These are phyloP conservation scores for Coleophoma cylindrospora DNA, from an alignment of 2,329 filamentous ascomycete genomes.

Conservation along the genomic window DNA sequence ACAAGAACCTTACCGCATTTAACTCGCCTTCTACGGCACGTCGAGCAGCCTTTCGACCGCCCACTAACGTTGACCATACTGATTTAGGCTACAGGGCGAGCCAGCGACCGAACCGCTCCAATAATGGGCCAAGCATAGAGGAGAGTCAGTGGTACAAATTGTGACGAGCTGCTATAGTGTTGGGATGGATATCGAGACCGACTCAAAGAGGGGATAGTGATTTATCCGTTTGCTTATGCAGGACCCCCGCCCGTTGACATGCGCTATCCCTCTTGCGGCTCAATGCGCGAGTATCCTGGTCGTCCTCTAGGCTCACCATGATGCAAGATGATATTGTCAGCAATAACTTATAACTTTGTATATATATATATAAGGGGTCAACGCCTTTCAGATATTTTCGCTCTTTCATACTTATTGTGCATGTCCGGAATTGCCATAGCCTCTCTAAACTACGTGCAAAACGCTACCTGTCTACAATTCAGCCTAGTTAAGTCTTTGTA, in stretches of 20 bases:
- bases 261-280: constrained; percentile 21
- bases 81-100: neutral
- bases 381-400: neutral
- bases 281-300: constrained; percentile 17
- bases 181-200: neutral
- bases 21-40: constrained; percentile 23
- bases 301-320: too few relatives aligned
- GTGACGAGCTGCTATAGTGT: neutral
- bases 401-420: neutral
- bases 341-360: neutral
- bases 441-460: neutral
- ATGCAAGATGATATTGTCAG: neutral
- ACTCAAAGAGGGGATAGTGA: neutral
- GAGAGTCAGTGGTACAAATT: too few relatives aligned
- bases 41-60: constrained; percentile 26
- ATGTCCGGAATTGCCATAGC: neutral
- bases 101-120: neutral
- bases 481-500: neutral
- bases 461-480: neutral
- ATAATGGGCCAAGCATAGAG: neutral
- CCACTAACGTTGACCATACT: constrained; percentile 26
- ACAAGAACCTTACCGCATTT: constrained; percentile 24
- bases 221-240: too few relatives aligned
- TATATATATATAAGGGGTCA: neutral
- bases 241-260: neutral